A percentile compares a stretch with the other conserved stretches of the same genome.
Conservation (phyloP, 2,329 filamentous ascomycete species). For the Fusarium compactum region DNA sequence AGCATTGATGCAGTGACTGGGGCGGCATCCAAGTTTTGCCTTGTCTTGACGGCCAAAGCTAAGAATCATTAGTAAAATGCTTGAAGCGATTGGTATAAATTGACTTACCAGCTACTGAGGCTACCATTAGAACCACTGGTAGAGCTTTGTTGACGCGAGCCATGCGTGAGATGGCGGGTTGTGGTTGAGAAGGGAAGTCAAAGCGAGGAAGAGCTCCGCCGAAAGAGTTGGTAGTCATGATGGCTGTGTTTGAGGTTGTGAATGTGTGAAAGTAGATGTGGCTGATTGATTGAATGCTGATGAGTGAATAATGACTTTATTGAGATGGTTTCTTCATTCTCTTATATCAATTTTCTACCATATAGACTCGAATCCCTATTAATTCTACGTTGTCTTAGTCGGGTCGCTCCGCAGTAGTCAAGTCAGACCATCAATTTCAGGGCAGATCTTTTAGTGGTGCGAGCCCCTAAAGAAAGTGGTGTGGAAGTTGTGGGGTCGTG, state of each 20-base stretch:
- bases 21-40: background rate
- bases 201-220: constrained; percentile 41
- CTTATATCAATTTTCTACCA: constrained; percentile 23
- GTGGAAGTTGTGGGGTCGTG: constrained; percentile 19
- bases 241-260: background rate
- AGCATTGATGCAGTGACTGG: background rate
- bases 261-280: background rate
- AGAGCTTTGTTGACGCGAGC: constrained; percentile 32
- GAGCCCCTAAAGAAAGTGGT: constrained; percentile 24
- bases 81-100: fast-evolving
- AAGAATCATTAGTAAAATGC: background rate
- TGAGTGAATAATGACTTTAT: background rate
- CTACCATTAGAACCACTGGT: constrained; percentile 24
- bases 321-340: constrained; percentile 9
- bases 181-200: constrained; percentile 31
- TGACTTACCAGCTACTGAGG: constrained; percentile 22
- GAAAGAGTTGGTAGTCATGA: constrained; percentile 42
- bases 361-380: background rate
- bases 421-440: constrained; percentile 28
- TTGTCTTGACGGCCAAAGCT: constrained; percentile 34
- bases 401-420: background rate
- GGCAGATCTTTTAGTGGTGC: constrained; percentile 1
- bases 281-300: background rate
- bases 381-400: constrained; percentile 1
- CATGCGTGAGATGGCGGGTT: constrained; percentile 29